A percentile compares a stretch with the other conserved stretches of the same genome.
phyloP scores from a whole-genome alignment of 1,284 basidiomycete genomes.

The Vanrija sp. region DNA sequence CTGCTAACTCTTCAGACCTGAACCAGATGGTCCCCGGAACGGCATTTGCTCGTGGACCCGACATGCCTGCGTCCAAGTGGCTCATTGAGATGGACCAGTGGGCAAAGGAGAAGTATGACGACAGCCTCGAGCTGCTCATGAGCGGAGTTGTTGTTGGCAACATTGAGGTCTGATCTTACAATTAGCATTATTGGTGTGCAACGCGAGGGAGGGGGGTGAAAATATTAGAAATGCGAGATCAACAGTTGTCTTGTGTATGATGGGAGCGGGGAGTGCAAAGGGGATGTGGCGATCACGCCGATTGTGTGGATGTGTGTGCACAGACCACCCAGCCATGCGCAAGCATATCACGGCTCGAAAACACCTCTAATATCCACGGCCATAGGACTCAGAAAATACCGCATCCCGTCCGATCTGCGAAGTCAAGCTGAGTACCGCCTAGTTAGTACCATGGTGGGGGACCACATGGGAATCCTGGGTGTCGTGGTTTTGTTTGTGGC shows the following conservation, averaged over 20 bases:
- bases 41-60: constrained; percentile 29
- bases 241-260: too few relatives aligned
- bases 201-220: neutral
- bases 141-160: constrained; percentile 41
- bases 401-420: constrained; percentile 52
- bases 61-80: constrained; percentile 41
- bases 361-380: constrained; percentile 26
- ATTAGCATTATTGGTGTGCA: neutral
- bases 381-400: constrained; percentile 50
- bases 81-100: constrained; percentile 42
- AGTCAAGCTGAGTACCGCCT: constrained; percentile 66
- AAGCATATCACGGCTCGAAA: too few relatives aligned
- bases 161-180: constrained; percentile 24
- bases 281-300: too few relatives aligned
- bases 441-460: constrained; percentile 81
- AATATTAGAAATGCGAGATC: too few relatives aligned
- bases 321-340: too few relatives aligned
- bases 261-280: too few relatives aligned
- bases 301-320: too few relatives aligned
- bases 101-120: constrained; percentile 35
- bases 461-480: constrained; percentile 77
- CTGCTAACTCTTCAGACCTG: constrained; percentile 23
- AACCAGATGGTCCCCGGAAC: constrained; percentile 48
- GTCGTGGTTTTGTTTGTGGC: constrained; percentile 26
- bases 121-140: constrained; percentile 39